Conservation (phyloP, 202 grass and related monocot genomes). For the Zoysia matrella region DNA sequence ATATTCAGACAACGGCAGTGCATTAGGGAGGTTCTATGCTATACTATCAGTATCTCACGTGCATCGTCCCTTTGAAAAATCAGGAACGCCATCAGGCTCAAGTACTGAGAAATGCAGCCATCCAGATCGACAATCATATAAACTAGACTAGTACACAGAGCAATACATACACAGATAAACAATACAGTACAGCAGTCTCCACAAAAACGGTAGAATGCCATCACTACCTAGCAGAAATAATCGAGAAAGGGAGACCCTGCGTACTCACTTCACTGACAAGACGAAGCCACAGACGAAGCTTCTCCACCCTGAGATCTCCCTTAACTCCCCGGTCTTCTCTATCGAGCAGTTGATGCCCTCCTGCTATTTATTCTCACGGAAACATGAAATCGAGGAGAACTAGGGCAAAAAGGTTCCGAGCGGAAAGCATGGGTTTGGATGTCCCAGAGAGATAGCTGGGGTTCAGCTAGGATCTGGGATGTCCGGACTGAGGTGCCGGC, state of each 20-base stretch:
- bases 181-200: background rate
- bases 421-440: background rate
- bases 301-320: background rate
- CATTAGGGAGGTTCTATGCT: background rate
- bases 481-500: background rate
- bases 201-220: background rate
- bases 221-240: background rate
- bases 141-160: background rate
- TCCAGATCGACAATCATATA: background rate
- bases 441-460: background rate
- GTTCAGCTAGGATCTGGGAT: background rate
- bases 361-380: background rate
- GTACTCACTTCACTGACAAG: background rate
- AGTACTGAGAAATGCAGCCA: background rate
- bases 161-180: background rate
- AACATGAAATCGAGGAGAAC: background rate
- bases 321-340: background rate
- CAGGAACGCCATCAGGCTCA: background rate
- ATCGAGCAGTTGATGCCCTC: background rate
- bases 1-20: background rate
- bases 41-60: background rate
- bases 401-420: background rate
- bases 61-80: background rate
- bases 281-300: background rate
- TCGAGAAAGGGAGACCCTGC: background rate